phyloP scores from a whole-genome alignment of 306 rosid species.

The Cucumis hystrix region DNA sequence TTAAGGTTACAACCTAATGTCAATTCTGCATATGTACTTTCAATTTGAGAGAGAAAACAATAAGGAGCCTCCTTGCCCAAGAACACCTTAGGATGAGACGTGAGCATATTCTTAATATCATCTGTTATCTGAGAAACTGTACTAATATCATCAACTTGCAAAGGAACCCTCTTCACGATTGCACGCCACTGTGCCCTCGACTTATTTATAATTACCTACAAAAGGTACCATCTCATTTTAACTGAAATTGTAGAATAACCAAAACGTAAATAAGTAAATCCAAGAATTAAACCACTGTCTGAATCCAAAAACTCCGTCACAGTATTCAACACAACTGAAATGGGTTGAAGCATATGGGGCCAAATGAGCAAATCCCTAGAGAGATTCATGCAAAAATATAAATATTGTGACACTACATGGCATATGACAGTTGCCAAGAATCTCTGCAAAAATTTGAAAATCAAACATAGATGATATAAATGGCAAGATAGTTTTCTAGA shows the following conservation, averaged over 20 bases:
- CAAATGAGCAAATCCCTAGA: background rate
- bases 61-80: slow-evolving; percentile 70
- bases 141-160: slow-evolving; percentile 48
- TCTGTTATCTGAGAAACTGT: slow-evolving; percentile 51
- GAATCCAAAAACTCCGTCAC: background rate
- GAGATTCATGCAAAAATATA: background rate
- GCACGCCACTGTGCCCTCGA: slow-evolving; percentile 82
- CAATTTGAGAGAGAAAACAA: slow-evolving; percentile 67
- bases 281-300: no score
- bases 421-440: background rate
- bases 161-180: slow-evolving; percentile 44
- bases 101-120: slow-evolving; percentile 54
- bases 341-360: background rate
- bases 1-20: slow-evolving; percentile 75
- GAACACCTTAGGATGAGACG: slow-evolving; percentile 53
- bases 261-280: background rate
- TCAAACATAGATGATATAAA: background rate
- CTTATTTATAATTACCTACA: slow-evolving; percentile 74
- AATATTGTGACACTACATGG: background rate
- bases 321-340: background rate
- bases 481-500: background rate
- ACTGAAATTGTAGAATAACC: background rate
- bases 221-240: background rate
- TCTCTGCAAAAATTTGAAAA: background rate
- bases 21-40: slow-evolving; percentile 51